Evolutionary conservation across 2,329 filamentous ascomycete species (phyloP), one percentile per base, ranked within the genome.

Genomic region (Neofusicoccum ribis): DNA sequence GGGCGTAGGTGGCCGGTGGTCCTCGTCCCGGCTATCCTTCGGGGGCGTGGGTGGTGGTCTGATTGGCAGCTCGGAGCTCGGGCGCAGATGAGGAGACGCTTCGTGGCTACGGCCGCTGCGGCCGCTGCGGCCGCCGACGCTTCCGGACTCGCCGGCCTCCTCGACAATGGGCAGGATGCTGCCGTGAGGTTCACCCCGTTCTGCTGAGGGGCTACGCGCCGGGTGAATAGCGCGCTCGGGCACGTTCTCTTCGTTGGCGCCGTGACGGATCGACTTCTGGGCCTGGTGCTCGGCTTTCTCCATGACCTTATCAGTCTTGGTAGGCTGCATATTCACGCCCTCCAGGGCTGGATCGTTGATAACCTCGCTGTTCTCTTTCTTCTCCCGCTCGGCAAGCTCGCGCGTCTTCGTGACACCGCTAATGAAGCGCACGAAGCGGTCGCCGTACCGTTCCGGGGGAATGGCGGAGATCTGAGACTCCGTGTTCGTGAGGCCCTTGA

Each of bases 371-470:
- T 76, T 72, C 46, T 80, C 77, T 23, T 76, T 69, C 67, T 78
- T 78, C 68, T 82, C 80, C 50, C 89, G 84, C 49, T 88, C 86
- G 14, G 89, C 92, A 75, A 95, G 91, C 79, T 98, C 94, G 14
- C 86, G 85, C 1, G 93, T 95, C 87, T 93, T 96, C 20, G 95
- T 97, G 69, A 96, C 90, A 43, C 90, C 89, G 58, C 89, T 89
- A 73, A 99, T 93, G 76, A 99, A 99, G 69, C 91, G 90, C 75
- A 96, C 86, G 77, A 99, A 99, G 5, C 95, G 89, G 66, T 98
- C 92, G 34, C 95, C 95, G 72, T 99, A 99, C 65, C 92, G 86
- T 67, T 93, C 88, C 0, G 95, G 94, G 0, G 93, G 91, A 27
- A 98, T 89, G 2, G 95, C 93, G 0, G 94, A 98, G 67, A 99